Conservation (phyloP, 2,329 filamentous ascomycete genomes). For the Gyromitra esculenta region DNA sequence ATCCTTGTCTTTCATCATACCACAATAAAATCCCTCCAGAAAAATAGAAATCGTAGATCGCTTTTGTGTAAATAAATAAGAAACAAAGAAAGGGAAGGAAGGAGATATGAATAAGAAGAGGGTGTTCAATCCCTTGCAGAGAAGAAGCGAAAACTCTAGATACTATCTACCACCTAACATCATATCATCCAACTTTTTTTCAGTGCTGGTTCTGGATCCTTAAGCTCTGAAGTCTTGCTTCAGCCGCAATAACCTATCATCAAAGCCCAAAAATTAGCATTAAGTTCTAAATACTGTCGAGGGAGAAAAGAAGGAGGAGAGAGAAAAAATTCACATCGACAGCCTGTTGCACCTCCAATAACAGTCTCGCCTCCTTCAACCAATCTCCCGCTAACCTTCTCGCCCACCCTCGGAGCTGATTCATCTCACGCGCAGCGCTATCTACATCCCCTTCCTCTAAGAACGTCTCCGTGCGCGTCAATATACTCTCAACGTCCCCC, state of each 20-base stretch:
- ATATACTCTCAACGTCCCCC: slow-evolving; percentile 90
- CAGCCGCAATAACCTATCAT: slow-evolving; percentile 81
- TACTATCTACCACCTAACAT: slow-evolving; percentile 36
- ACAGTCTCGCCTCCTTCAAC: slow-evolving; percentile 87
- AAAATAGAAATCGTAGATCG: slow-evolving; percentile 25
- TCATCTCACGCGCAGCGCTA: slow-evolving; percentile 92
- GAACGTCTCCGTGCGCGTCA: slow-evolving; percentile 86
- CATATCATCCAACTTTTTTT: slow-evolving; percentile 2
- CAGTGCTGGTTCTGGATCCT: slow-evolving; percentile 35
- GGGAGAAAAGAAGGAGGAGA: slow-evolving; percentile 20
- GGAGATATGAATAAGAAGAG: not conserved
- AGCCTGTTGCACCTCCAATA: slow-evolving; percentile 94
- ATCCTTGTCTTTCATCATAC: not conserved
- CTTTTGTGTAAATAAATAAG: slow-evolving; percentile 37
- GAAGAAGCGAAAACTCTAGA: slow-evolving; percentile 36
- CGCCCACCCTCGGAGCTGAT: slow-evolving; percentile 89
- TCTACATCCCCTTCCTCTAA: slow-evolving; percentile 95
- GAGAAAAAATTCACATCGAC: slow-evolving; percentile 77
- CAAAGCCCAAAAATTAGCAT: slow-evolving; percentile 48
- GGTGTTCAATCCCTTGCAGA: slow-evolving; percentile 18
- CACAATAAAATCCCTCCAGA: not conserved
- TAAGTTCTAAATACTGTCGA: slow-evolving; percentile 21
- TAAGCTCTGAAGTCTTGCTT: slow-evolving; percentile 73
- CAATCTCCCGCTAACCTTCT: slow-evolving; percentile 95
- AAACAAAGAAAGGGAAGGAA: not conserved